Evolutionary conservation across 2,329 filamentous ascomycete species (phyloP), one percentile per base, ranked within the genome.

Genomic region (Pseudogymnoascus sp.): DNA sequence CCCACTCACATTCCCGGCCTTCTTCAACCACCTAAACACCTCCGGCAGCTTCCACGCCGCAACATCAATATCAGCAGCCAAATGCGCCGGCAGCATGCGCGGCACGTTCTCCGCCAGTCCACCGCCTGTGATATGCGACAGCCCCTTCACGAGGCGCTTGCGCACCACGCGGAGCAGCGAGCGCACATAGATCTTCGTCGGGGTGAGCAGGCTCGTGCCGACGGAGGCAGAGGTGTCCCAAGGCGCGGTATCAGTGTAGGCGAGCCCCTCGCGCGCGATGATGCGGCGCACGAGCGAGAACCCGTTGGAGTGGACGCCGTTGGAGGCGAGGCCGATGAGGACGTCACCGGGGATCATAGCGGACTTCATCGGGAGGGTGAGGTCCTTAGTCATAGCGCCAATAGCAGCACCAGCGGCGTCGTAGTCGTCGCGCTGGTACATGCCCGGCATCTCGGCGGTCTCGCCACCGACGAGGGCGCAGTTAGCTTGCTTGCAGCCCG

Each of bases 391-490:
- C 73, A 97, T 89, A 45, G 92, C 91, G 64, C 95, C 95, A 54
- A 96, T 87, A 16, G 93, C 93, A 40, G 89, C 90, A 66, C 95
- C 95, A 21, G 91, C 93, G 6, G 93, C 92, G 71, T 99, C 95
- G 75, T 97, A 99, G 73, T 96, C 91, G 60, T 91, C 90, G 62
- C 84, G 86, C 67, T 87, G 82, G 78, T 96, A 66, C 80, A 97
- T 91, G 63, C 93, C 93, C 0, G 93, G 93, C 95, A 99, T 97
- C 78, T 99, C 95, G 5, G 95, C 95, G 0, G 95, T 99, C 78
- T 99, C 95, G 51, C 95, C 95, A 40, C 95, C 95, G n/a, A 97
- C 90, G 2, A 99, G 83, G 14, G 93, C 93, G 72, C 93, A 96
- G 51, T 88, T 88, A 0, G 93, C 86, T 72, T 92, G 85, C 65